Evolutionary conservation across 2,329 filamentous ascomycete species (phyloP), one percentile per base, ranked within the genome.

Genomic region (Ceratocystis variospora): DNA sequence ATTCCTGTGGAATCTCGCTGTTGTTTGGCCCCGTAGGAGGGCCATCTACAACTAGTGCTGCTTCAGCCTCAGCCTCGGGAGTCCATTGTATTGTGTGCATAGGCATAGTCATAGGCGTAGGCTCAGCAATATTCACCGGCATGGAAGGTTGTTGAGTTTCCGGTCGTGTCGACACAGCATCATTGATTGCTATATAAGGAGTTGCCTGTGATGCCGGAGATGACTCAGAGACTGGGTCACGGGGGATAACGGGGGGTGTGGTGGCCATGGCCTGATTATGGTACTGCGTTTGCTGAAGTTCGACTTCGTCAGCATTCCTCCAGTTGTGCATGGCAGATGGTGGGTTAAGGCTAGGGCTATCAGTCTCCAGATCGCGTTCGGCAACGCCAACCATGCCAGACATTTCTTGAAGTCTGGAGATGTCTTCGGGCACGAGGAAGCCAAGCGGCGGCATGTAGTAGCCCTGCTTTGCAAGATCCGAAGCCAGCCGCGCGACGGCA

Each of bases 1-100:
- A 50, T 28, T 68, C 66, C 6, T 62, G 44, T 15, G 66, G 66
- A 41, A 68, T 68, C 19, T 68, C 66, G 3, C 66, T 46, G 37
- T 68, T 68, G n/a, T 68, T 68, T 8, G 66, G 66, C 4, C 66
- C 66, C 63, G 61, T 68, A n/a, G 66, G 57, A 2, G 61, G 57
- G 17, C 66, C 66, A 46, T 68, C 66, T 22, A 68, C 64, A 28
- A 68, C 66, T 19, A 68, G 63, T 17, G 66, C 66, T 12, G 66
- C 66, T 46, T 68, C 66, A 22, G 66, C 66, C 10, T 48, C 66
- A 41, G 66, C 63, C 33, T 68, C 66, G 0, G 66, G 66, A 15
- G 66, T 45, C 66, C 66, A 68, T 8, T 33, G 31, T 41, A 63
- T 66, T 6, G 59, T 46, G 31, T 63, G 61, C 41, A 63, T 48